These are phyloP conservation scores for Hibiscus mutabilis DNA, from an alignment of 345 rosid genomes.

Conservation along the genomic window DNA sequence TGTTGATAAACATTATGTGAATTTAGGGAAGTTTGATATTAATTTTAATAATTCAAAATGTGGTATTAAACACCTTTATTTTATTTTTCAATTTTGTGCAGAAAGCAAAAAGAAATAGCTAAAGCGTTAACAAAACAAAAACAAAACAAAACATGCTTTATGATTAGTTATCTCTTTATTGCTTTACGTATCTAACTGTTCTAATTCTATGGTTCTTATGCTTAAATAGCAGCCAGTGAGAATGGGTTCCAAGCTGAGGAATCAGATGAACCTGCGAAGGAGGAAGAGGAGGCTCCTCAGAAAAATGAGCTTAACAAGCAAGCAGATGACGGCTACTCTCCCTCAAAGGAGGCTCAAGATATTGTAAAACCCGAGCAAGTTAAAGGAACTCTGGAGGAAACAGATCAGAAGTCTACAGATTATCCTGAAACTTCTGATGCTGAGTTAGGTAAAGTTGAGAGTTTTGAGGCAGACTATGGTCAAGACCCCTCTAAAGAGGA, in stretches of 20 bases:
- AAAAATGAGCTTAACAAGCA: slow-evolving; percentile 19
- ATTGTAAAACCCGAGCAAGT: slow-evolving; percentile 13
- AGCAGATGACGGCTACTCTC: slow-evolving; percentile 22
- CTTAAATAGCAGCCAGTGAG: slow-evolving; percentile 25
- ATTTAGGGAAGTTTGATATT: neutral
- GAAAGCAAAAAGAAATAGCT: neutral
- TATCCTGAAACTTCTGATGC: neutral
- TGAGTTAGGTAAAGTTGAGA: neutral
- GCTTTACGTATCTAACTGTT: neutral
- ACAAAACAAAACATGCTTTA: no score
- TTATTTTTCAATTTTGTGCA: neutral
- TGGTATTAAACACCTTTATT: neutral
- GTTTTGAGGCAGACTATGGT: neutral
- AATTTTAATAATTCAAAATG: neutral
- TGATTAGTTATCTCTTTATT: neutral
- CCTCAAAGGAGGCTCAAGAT: slow-evolving; percentile 17
- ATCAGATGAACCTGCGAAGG: slow-evolving; percentile 18
- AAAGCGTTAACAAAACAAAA: no score
- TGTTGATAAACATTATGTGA: neutral
- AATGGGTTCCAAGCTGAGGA: slow-evolving; percentile 37
- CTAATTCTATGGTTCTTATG: neutral
- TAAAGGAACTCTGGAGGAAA: slow-evolving; percentile 8
- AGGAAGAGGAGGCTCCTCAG: slow-evolving; percentile 14
- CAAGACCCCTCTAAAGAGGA: neutral
- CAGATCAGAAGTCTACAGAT: slow-evolving; percentile 5